Evolutionary conservation across 2,329 filamentous ascomycete species (phyloP), one percentile per base, ranked within the genome.

Genomic region (Diaporthe sp.): DNA sequence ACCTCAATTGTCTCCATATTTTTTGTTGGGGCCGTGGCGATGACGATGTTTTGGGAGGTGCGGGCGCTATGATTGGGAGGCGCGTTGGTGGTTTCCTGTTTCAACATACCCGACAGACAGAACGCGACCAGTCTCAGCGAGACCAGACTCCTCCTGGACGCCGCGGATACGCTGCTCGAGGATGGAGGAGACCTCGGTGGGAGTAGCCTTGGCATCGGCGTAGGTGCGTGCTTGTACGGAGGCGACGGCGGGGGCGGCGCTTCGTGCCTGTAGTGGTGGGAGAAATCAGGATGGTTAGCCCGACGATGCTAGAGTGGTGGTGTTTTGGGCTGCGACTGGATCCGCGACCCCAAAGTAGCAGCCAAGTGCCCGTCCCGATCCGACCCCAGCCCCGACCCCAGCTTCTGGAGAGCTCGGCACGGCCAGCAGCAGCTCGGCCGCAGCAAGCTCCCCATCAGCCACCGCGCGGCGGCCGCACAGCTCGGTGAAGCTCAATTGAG

Each of bases 141-240:
- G 94, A 87, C 92, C 92, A 85, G 95, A 91, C 91, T 98, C 97
- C 90, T 98, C 97, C 89, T 98, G 94, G 82, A 98, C 95, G 91
- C 97, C 97, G 86, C 97, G 95, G 85, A 99, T 99, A 89, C 96
- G 93, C 92, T 98, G 96, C 91, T 98, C 97, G 86, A 99, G 94
- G 88, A 99, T 98, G 82, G 96, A 98, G 82, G 97, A 98, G 83
- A 98, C 96, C 91, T 99, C 97, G 84, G 96, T 99, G 82, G 97
- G 97, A 77, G 95, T 88, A 83, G 97, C 95, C 92, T 98, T 98
- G 82, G 95, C 94, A 84, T 98, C 96, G 86, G 95, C 96, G 89
- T 98, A 98, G 88, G 91, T 92, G 89, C 97, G 95, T 86, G 92
- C 87, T 86, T 94, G 92, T 86, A 93, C 89, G 81, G 92, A 88